Conservation (phyloP, 164 flowering plant species). For the Dillenia suffruticosa region DNA sequence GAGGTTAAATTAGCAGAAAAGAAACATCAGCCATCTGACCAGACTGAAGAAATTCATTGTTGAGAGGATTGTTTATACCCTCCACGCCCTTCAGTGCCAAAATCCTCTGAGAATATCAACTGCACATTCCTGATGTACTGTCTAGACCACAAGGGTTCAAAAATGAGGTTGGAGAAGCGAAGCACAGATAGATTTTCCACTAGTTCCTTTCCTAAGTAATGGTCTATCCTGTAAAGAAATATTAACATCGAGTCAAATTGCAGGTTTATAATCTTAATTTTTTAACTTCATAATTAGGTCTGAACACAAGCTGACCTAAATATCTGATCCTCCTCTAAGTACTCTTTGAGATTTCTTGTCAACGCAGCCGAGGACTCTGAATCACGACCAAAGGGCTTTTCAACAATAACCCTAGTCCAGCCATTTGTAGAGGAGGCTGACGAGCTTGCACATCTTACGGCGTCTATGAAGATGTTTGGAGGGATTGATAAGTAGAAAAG, state of each 20-base stretch:
- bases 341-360: conserved; percentile 72
- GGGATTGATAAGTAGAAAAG: conserved; percentile 90
- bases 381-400: conserved; percentile 96
- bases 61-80: conserved; percentile 48
- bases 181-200: conserved; percentile 94
- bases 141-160: conserved; percentile 95
- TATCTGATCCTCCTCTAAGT: conserved; percentile 82
- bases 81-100: conserved; percentile 97
- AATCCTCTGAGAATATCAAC: conserved; percentile 89
- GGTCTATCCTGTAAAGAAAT: conserved; percentile 70
- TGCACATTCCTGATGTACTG: conserved; percentile 89
- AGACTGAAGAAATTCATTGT: background rate
- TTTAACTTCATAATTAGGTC: background rate
- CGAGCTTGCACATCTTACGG: conserved; percentile 72
- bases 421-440: conserved; percentile 82
- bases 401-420: conserved; percentile 97
- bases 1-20: background rate
- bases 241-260: background rate
- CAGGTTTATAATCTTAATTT: conserved; percentile 2
- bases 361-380: conserved; percentile 85
- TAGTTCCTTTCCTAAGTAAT: conserved; percentile 90
- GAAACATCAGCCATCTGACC: conserved; percentile 1
- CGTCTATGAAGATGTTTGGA: conserved; percentile 88
- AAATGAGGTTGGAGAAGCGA: conserved; percentile 92
- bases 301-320: conserved; percentile 44